These are phyloP conservation scores for Botrytis hyacinthi DNA, from an alignment of 2,329 filamentous ascomycete species.

Conservation along the genomic window DNA sequence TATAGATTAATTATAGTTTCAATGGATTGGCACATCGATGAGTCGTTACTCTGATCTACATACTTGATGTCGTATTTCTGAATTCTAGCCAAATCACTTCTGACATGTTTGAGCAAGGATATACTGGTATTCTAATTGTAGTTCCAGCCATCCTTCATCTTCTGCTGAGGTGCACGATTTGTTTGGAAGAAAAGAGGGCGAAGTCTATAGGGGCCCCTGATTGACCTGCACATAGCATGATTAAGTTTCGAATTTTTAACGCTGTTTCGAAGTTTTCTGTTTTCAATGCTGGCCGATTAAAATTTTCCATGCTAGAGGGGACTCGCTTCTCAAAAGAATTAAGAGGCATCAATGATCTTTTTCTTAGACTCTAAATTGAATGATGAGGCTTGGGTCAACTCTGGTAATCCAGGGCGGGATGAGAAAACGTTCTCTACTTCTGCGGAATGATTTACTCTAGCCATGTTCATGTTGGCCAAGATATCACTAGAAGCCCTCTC, in stretches of 20 bases:
- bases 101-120: background rate
- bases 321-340: background rate
- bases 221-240: background rate
- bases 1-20: background rate
- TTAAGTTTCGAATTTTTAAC: no score
- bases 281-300: background rate
- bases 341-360: background rate
- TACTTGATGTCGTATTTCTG: background rate
- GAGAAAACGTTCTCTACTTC: no score
- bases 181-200: background rate
- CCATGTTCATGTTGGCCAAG: no score
- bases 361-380: background rate
- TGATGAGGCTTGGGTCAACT: background rate
- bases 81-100: background rate
- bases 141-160: background rate
- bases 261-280: background rate
- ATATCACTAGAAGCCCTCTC: no score
- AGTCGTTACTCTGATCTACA: background rate
- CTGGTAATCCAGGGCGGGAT: no score
- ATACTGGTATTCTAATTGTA: background rate
- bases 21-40: background rate
- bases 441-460: no score
- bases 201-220: background rate
- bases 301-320: background rate
- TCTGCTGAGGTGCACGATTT: background rate